These are phyloP conservation scores for Metschnikowia lunata DNA, from an alignment of 805 yeast genomes.

Conservation along the genomic window DNA sequence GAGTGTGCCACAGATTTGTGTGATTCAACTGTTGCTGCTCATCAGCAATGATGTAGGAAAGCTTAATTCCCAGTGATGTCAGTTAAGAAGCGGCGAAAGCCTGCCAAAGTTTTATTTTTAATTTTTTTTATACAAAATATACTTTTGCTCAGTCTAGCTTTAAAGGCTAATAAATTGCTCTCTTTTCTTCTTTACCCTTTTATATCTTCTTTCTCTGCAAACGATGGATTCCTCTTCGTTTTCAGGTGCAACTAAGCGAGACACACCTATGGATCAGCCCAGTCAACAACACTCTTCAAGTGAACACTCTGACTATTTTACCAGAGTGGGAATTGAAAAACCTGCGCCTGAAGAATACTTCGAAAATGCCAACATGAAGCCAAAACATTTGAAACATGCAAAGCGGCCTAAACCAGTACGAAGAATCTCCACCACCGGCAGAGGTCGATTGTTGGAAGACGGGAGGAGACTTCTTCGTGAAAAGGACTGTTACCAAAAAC, in stretches of 20 bases:
- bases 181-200: too few relatives aligned
- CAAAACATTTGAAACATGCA: not conserved
- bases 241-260: slow-evolving; percentile 2
- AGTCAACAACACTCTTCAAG: not conserved
- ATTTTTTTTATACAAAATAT: too few relatives aligned
- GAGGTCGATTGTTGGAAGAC: slow-evolving; percentile 21
- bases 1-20: too few relatives aligned
- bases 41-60: too few relatives aligned
- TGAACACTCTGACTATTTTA: slow-evolving; percentile 5
- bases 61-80: too few relatives aligned
- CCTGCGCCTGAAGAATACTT: slow-evolving; percentile 1
- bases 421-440: slow-evolving; percentile 9
- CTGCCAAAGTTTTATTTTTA: too few relatives aligned
- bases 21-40: too few relatives aligned
- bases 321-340: slow-evolving; percentile 6
- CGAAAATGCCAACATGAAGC: not conserved
- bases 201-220: too few relatives aligned
- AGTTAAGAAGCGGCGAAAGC: too few relatives aligned
- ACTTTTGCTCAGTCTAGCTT: too few relatives aligned
- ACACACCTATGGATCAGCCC: slow-evolving; percentile 1
- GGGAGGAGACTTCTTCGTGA: slow-evolving; percentile 28
- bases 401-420: slow-evolving; percentile 5
- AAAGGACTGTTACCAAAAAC: slow-evolving; percentile 31
- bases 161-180: too few relatives aligned
- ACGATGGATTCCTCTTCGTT: not conserved